Base-by-base conservation (phyloP, 768 basidiomycete species). In the Pulveroboletus sp. region DNA sequence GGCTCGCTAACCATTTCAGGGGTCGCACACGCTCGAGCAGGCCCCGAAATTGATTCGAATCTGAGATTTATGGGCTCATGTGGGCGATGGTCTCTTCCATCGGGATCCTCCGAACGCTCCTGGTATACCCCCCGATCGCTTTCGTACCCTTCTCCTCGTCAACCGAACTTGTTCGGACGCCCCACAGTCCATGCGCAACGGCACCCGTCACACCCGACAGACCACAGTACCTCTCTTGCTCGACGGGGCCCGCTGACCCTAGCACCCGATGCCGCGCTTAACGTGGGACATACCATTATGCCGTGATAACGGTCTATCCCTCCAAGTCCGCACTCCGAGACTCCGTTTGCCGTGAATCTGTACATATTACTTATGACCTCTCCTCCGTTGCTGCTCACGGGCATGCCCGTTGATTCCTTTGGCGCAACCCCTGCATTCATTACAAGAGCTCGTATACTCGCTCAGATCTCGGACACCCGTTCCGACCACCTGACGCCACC, bases 401-500 rank as follows among this genome's bases (percentile, higher is more conserved):
- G 60, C 31, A 74, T 76, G 73, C 49, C 66, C 52, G 48, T 47
- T 41, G 58, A 66, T 50, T 53, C 71, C 28, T 54, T 70, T 43
- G 53, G 65, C 30, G 60, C 63, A 37, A 66, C 71, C n/a, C 64
- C 56, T 13, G 64, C 70, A 51, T 53, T 71, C 18, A 54, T 75
- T n/a, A 32, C 69, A 71, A 43, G 65, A 69, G 24, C 69, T 74
- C 32, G 60, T 61, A 59, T 71, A 18, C 65, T 63, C 51, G 60
- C 70, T 14, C 27, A 28, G 27, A 60, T 67, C 45, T 54, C 57
- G 31, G 59, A 61, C 39, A 49, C 14, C 60, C 59, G 70, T 73
- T 0, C 73, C 73, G 8, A 58, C 59, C 31, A 53, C 65, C 31
- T 62, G 74, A 11, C 54, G 53, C 21, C 21, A 4, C 36, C 60